These are phyloP conservation scores for Chrysoporthe puriensis DNA, from an alignment of 2,329 filamentous ascomycete genomes.

Conservation along the genomic window DNA sequence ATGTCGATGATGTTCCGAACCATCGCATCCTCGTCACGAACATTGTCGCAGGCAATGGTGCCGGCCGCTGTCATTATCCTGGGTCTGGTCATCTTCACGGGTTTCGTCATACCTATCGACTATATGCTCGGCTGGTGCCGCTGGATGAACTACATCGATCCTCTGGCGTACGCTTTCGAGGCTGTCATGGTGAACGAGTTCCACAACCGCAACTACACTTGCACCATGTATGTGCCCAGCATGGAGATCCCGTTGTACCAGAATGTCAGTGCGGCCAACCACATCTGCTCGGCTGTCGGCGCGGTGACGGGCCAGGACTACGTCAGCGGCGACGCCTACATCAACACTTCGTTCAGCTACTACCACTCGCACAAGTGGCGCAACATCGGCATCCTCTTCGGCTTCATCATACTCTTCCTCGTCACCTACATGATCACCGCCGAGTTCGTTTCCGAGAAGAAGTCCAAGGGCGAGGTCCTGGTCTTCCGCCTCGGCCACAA, in stretches of 20 bases:
- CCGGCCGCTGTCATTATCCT: conserved; percentile 65
- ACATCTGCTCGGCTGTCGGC: conserved; percentile 64
- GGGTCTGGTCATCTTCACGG: conserved; percentile 70
- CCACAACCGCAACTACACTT: conserved; percentile 61
- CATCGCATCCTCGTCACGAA: conserved; percentile 76
- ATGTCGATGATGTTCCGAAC: conserved; percentile 90
- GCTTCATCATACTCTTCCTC: conserved; percentile 65
- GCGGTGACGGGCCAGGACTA: conserved; percentile 53
- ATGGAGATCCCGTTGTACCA: conserved; percentile 41
- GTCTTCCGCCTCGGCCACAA: conserved; percentile 74
- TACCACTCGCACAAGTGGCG: conserved; percentile 65
- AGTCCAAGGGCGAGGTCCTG: conserved; percentile 77
- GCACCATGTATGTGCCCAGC: conserved; percentile 51
- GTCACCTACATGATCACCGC: conserved; percentile 65
- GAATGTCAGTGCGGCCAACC: conserved; percentile 42
- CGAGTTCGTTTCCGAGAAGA: conserved; percentile 67
- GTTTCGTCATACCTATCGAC: conserved; percentile 65
- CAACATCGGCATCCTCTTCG: conserved; percentile 72
- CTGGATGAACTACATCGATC: conserved; percentile 84
- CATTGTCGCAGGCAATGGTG: conserved; percentile 66
- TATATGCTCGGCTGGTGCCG: conserved; percentile 81
- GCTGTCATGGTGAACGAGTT: conserved; percentile 85
- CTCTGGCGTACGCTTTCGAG: conserved; percentile 81
- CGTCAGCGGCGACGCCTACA: conserved; percentile 63
- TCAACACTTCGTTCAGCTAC: conserved; percentile 60